Evolutionary conservation across 768 basidiomycete species (phyloP), one percentile per base, ranked within the genome.

Genomic region (Hypsizygus marmoreus): DNA sequence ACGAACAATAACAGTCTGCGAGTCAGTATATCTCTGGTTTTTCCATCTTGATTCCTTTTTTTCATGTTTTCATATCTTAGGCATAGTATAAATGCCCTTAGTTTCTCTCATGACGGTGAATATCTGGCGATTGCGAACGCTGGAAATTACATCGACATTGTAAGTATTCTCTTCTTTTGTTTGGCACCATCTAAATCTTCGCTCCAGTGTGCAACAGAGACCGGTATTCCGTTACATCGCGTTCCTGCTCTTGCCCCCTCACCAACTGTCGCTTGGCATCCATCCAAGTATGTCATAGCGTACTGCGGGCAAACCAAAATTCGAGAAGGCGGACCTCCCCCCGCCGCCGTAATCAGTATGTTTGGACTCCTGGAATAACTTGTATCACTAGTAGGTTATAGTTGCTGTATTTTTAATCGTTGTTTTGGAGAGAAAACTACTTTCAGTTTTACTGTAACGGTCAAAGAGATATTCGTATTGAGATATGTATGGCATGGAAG

Each of bases 71-170:
- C 41, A 19, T 10, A 45, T 19, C 40, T 13, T 55, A 90, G 89
- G 45, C 72, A 89, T 58, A 74, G 81, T 16, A 86, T 90, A 56
- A 87, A 79, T 49, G 76, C 78, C 14, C 64, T 91, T 14, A 88
- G 84, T 61, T 92, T 90, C 73, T 91, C 88, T 10, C 75, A 84
- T 51, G 89, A 91, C 54, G 89, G 89, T 25, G 89, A 92, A 70
- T 91, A 84, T 57, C 64, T 91, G 35, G 89, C 89, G 13, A 83
- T 90, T 39, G 84, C 88, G 7, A 87, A 73, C 50, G 73, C 76
- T 7, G 87, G 87, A 14, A 67, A 70, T 23, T 90, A 89, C 52
- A 84, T 91, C 41, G 88, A 91, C 50, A 87, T 91, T 32, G 88
- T 89, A 53, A 46, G 86, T 64, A n/a, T n/a, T 9, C 11, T 4